Evolutionary conservation across 2,329 filamentous ascomycete species (phyloP).

Genomic region (Stachybotrys chlorohalonatus): DNA sequence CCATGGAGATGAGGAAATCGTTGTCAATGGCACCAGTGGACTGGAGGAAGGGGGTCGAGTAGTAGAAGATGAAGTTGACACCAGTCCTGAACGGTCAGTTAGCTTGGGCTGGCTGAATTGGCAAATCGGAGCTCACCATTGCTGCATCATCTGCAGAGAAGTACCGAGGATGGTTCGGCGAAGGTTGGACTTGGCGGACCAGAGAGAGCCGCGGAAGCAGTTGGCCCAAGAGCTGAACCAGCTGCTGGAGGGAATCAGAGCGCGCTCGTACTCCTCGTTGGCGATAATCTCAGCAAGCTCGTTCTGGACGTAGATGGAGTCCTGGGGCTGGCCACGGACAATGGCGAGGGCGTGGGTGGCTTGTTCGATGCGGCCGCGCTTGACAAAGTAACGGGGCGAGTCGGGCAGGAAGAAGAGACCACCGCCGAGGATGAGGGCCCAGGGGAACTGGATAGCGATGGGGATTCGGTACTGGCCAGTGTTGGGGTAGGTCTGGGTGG

Average conservation of each 20-base stretch:
- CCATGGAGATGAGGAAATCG: conserved; percentile 73
- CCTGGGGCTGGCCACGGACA: conserved; percentile 64
- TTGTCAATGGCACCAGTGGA: conserved; percentile 67
- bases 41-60: conserved; percentile 77
- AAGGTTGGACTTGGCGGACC: conserved; percentile 54
- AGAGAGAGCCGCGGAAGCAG: conserved; percentile 58
- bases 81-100: conserved; percentile 46
- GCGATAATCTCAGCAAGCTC: conserved; percentile 81
- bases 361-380: conserved; percentile 58
- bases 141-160: conserved; percentile 73
- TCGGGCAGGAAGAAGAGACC: conserved; percentile 75
- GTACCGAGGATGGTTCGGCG: conserved; percentile 64
- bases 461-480: conserved; percentile 70
- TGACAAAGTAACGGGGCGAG: conserved; percentile 79
- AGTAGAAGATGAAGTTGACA: conserved; percentile 92
- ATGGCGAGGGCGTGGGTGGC: conserved; percentile 55
- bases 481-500: conserved; percentile 50
- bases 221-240: conserved; percentile 62
- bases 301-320: conserved; percentile 66
- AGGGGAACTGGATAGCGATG: conserved; percentile 71
- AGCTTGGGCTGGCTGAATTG: background rate
- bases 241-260: conserved; percentile 53
- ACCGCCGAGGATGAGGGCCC: conserved; percentile 63
- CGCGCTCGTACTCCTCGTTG: conserved; percentile 79
- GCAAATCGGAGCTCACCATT: conserved; percentile 34